Percentiles rank a stretch among this genome's conserved stretches.
These are phyloP conservation scores for Castanea sativa DNA, from an alignment of 306 rosid species.

Conservation along the genomic window DNA sequence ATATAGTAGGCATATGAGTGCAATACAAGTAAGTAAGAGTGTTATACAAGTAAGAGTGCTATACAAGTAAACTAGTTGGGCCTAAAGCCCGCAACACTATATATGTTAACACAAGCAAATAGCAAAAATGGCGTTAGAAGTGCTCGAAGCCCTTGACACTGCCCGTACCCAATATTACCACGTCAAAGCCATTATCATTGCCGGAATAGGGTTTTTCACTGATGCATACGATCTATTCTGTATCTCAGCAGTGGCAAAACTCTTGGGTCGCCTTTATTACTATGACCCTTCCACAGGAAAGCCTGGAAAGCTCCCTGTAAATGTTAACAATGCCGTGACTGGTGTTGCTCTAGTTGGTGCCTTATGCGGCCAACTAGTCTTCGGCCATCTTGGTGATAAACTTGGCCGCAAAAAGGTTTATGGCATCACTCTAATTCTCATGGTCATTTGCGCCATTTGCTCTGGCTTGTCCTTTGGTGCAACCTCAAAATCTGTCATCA, in stretches of 20 bases:
- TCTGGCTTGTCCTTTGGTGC: constrained; percentile 25
- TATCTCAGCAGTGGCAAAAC: constrained; percentile 61
- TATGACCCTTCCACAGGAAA: constrained; percentile 24
- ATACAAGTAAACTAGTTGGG: no score
- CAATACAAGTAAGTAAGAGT: no score
- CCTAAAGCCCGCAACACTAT: no score
- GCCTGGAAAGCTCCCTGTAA: constrained; percentile 51
- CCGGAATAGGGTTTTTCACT: constrained; percentile 86
- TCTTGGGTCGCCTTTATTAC: constrained; percentile 71
- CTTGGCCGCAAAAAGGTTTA: constrained; percentile 68
- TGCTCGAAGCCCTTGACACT: constrained; percentile 63
- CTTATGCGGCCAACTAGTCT: constrained; percentile 52
- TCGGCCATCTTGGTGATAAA: constrained; percentile 71
- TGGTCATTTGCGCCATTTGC: constrained; percentile 59
- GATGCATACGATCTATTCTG: constrained; percentile 77
- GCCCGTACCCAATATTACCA: constrained; percentile 89
- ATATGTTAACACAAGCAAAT: no score
- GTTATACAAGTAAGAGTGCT: no score
- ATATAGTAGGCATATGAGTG: no score
- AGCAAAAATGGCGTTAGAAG: constrained; percentile 54
- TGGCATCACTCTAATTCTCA: constrained; percentile 57
- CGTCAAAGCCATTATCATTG: constrained; percentile 72
- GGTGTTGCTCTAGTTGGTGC: constrained; percentile 72
- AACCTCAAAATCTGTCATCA: constrained; percentile 38
- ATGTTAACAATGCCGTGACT: constrained; percentile 22